Evolutionary conservation across 345 rosid species (phyloP).

Genomic region (Turnera subulata): DNA sequence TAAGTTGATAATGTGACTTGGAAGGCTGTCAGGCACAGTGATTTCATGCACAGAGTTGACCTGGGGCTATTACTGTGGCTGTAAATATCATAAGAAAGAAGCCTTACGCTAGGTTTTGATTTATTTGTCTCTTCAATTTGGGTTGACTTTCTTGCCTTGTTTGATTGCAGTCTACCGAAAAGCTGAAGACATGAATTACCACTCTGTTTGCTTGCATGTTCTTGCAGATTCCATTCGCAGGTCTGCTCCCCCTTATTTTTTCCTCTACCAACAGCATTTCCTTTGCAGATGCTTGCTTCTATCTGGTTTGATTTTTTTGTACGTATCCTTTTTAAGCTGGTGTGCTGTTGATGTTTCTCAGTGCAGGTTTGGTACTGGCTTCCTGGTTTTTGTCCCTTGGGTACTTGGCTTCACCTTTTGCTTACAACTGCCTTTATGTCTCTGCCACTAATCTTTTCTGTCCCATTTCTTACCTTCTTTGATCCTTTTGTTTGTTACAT

Average conservation of each 20-base stretch:
- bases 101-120: background rate
- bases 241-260: background rate
- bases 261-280: slow-evolving; percentile 28
- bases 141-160: slow-evolving; percentile 1
- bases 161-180: slow-evolving; percentile 72
- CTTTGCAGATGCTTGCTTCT: background rate
- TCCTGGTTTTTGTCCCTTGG: slow-evolving; percentile 96
- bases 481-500: background rate
- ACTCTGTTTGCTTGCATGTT: slow-evolving; percentile 18
- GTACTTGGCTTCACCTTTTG: slow-evolving; percentile 35
- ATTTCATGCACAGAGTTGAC: background rate
- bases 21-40: no score
- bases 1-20: no score
- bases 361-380: slow-evolving; percentile 97
- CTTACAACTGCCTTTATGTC: background rate
- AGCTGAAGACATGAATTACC: slow-evolving; percentile 97
- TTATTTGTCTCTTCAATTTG: slow-evolving; percentile 5
- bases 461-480: background rate
- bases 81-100: background rate
- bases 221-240: slow-evolving; percentile 7
- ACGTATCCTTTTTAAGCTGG: background rate
- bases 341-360: slow-evolving; percentile 36
- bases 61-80: background rate
- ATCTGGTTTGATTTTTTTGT: background rate
- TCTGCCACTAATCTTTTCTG: background rate